Evolutionary conservation across 2,329 filamentous ascomycete genomes (phyloP).

Genomic region (Cadophora gregata): DNA sequence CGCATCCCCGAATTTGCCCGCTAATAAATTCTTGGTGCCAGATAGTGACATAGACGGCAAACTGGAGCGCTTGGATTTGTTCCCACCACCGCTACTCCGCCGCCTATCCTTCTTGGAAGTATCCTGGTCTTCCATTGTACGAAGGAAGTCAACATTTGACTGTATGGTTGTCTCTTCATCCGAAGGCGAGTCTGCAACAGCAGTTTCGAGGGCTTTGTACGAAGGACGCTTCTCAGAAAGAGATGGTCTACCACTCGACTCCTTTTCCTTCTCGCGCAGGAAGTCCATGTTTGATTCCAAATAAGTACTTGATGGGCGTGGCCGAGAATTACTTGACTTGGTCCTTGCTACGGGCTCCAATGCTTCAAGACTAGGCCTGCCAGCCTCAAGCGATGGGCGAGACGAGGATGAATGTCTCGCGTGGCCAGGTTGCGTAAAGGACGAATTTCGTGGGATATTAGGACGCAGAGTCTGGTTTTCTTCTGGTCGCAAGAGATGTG

Average conservation of each 20-base stretch:
- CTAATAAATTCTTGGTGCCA: conserved; percentile 81
- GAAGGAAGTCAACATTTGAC: conserved; percentile 83
- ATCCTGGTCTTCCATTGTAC: conserved; percentile 72
- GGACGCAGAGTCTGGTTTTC: conserved; percentile 34
- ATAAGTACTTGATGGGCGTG: conserved; percentile 81
- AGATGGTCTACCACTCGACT: conserved; percentile 51
- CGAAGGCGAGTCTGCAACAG: conserved; percentile 47
- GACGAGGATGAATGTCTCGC: conserved; percentile 55
- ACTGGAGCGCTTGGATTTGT: conserved; percentile 73
- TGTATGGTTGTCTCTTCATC: conserved; percentile 67
- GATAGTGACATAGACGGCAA: conserved; percentile 71
- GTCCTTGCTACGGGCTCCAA: conserved; percentile 65
- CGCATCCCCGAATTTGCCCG: conserved; percentile 88
- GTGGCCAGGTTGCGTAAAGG: conserved; percentile 47
- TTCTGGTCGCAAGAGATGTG: conserved; percentile 34
- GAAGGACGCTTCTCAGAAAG: conserved; percentile 43
- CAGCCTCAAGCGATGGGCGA: conserved; percentile 73
- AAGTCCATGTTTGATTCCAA: conserved; percentile 84
- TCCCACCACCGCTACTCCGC: conserved; percentile 56
- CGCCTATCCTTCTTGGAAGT: conserved; percentile 58
- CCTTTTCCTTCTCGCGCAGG: conserved; percentile 79
- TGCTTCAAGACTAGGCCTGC: conserved; percentile 68
- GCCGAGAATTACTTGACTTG: conserved; percentile 68
- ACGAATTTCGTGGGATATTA: conserved; percentile 37
- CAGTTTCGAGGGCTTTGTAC: conserved; percentile 36